phyloP scores from a whole-genome alignment of 441 rosid genomes.

The Raphanus hybrid region DNA sequence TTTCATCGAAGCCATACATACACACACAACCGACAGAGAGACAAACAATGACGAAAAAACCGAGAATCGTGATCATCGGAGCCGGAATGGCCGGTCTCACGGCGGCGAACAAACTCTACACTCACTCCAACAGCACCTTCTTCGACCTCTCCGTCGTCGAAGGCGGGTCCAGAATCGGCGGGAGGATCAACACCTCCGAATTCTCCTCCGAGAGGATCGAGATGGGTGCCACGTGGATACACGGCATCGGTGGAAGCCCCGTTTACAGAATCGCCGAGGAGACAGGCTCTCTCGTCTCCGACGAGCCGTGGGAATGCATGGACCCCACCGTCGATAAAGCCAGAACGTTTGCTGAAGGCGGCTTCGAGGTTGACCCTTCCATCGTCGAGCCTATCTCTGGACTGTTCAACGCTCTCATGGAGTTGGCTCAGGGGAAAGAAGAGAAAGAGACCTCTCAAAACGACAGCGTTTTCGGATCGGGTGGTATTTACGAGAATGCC shows the following conservation, averaged over 20 bases:
- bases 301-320: conserved; percentile 97
- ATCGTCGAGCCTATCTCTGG: conserved; percentile 58
- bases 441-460: conserved; percentile 4
- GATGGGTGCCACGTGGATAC: conserved; percentile 99
- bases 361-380: conserved; percentile 57
- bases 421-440: conserved; percentile 68
- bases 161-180: conserved; percentile 90
- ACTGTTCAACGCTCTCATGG: conserved; percentile 81
- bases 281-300: conserved; percentile 67
- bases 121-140: conserved; percentile 52
- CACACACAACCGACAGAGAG: conserved; percentile 30
- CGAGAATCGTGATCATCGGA: conserved; percentile 87
- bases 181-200: conserved; percentile 86
- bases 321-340: conserved; percentile 64
- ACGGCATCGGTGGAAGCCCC: conserved; percentile 95
- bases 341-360: conserved; percentile 77
- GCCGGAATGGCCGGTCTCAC: conserved; percentile 99
- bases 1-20: background rate
- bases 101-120: conserved; percentile 89
- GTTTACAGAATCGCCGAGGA: conserved; percentile 71
- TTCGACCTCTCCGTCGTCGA: conserved; percentile 86
- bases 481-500: conserved; percentile 47
- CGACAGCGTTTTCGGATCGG: conserved; percentile 32
- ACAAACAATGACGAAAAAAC: conserved; percentile 79
- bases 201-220: conserved; percentile 90